Conservation (phyloP, 1,284 basidiomycete genomes). For the Rhodotorula glutinis region DNA sequence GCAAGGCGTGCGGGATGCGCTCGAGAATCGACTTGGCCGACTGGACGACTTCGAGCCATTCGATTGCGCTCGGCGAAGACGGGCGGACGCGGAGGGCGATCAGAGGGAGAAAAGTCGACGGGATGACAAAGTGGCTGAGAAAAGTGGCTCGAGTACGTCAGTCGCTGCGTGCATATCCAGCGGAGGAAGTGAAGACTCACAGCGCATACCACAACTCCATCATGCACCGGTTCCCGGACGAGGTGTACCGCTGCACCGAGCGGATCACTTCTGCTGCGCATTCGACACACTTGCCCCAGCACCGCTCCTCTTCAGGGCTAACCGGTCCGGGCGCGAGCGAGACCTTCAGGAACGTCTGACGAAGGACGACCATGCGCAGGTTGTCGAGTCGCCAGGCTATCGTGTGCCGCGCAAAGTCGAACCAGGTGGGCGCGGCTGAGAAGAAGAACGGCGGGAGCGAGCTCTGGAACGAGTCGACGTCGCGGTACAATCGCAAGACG, state of each 20-base stretch:
- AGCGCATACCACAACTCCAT: constrained; percentile 22
- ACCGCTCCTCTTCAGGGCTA: constrained; percentile 5
- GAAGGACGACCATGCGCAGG: constrained; percentile 15
- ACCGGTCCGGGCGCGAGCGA: background rate
- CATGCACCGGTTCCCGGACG: background rate
- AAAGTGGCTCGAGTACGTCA: too few relatives aligned
- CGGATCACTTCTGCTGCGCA: constrained; percentile 8
- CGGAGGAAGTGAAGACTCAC: too few relatives aligned
- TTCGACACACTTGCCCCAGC: constrained; percentile 2
- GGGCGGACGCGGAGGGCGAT: constrained; percentile 16
- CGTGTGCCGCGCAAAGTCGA: constrained; percentile 7
- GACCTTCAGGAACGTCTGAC: constrained; percentile 15
- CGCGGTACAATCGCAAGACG: constrained; percentile 1
- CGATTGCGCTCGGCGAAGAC: constrained; percentile 1
- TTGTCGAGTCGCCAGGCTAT: constrained; percentile 14
- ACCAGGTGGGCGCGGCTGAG: constrained; percentile 1
- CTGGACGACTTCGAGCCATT: constrained; percentile 14
- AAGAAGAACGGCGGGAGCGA: constrained; percentile 14
- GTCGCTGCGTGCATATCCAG: too few relatives aligned
- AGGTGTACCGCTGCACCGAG: constrained; percentile 2
- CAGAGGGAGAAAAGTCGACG: constrained; percentile 10
- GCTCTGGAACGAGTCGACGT: constrained; percentile 7
- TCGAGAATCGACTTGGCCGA: constrained; percentile 12
- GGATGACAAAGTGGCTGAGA: constrained; percentile 11
- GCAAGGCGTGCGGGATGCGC: constrained; percentile 6